A percentile compares a stretch with the other conserved stretches of the same genome.
Evolutionary conservation across 345 rosid species (phyloP).

Genomic region (Mercurialis annua): DNA sequence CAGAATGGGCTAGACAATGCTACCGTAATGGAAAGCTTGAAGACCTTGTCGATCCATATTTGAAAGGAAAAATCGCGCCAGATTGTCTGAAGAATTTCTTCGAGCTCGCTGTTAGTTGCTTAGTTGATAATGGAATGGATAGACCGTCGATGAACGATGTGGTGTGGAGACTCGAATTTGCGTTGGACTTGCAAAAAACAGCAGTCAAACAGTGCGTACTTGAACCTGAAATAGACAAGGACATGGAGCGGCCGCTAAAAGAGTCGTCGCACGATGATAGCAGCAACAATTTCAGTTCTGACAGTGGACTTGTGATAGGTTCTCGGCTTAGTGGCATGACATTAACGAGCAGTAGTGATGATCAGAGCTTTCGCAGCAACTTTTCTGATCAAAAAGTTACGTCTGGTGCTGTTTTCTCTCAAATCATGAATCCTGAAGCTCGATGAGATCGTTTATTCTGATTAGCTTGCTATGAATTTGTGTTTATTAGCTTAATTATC

Average conservation of each 20-base stretch:
- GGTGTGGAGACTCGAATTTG: constrained; percentile 6
- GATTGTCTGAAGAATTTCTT: constrained; percentile 15
- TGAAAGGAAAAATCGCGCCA: constrained; percentile 15
- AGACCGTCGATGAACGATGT: constrained; percentile 17
- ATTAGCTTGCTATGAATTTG: no score
- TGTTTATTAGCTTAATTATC: background rate
- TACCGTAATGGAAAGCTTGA: constrained; percentile 3
- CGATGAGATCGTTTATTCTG: no score
- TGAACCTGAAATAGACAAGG: background rate
- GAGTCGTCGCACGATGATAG: background rate
- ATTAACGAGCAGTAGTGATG: background rate
- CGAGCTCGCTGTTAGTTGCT: constrained; percentile 11
- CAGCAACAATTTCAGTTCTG: background rate
- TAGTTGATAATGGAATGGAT: background rate
- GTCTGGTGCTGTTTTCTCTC: background rate
- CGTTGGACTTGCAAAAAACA: constrained; percentile 12
- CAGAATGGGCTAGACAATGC: constrained; percentile 2
- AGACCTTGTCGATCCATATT: constrained; percentile 8
- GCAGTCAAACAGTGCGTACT: constrained; percentile 1
- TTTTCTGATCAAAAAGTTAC: background rate
- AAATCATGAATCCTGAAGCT: background rate
- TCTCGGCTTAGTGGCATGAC: constrained; percentile 7
- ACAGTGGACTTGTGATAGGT: background rate
- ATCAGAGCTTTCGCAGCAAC: background rate
- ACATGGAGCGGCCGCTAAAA: background rate